A percentile compares a stretch with the other conserved stretches of the same genome.
Evolutionary conservation across 768 basidiomycete genomes (phyloP).

Genomic region (Mycena capillaripes): DNA sequence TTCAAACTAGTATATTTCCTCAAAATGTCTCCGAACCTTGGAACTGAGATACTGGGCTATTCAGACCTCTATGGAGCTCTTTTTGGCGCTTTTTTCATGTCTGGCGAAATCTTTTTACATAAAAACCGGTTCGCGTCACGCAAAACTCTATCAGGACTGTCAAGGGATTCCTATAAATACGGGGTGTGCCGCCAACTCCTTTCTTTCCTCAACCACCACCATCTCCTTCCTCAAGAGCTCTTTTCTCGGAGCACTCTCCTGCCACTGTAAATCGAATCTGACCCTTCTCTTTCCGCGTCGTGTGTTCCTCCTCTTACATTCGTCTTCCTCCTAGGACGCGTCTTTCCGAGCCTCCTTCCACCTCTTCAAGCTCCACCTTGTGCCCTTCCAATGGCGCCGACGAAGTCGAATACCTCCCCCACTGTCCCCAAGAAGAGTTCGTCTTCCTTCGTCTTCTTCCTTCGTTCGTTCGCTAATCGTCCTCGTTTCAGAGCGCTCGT

Average conservation of each 20-base stretch:
- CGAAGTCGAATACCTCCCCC: slow-evolving; percentile 51
- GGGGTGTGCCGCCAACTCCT: slow-evolving; percentile 47
- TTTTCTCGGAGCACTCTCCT: slow-evolving; percentile 21
- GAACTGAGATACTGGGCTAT: too few relatives aligned
- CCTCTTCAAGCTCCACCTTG: not conserved
- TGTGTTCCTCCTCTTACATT: slow-evolving; percentile 9
- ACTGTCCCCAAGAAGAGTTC: slow-evolving; percentile 71
- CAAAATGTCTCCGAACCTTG: not conserved
- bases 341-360: slow-evolving; percentile 38
- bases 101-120: slow-evolving; percentile 27
- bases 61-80: not conserved
- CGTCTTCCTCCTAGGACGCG: slow-evolving; percentile 13
- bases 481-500: slow-evolving; percentile 61
- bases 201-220: slow-evolving; percentile 60
- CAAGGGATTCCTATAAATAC: slow-evolving; percentile 27
- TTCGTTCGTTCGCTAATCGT: slow-evolving; percentile 36
- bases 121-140: not conserved
- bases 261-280: slow-evolving; percentile 2
- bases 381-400: slow-evolving; percentile 59
- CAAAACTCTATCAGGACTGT: slow-evolving; percentile 49
- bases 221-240: slow-evolving; percentile 35
- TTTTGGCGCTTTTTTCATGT: not conserved
- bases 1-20: not conserved
- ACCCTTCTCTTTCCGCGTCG: not conserved
- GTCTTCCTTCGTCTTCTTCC: slow-evolving; percentile 41